These are phyloP conservation scores for Phalaenopsis hybrid DNA, from an alignment of 116 monocot genomes.

Conservation along the genomic window DNA sequence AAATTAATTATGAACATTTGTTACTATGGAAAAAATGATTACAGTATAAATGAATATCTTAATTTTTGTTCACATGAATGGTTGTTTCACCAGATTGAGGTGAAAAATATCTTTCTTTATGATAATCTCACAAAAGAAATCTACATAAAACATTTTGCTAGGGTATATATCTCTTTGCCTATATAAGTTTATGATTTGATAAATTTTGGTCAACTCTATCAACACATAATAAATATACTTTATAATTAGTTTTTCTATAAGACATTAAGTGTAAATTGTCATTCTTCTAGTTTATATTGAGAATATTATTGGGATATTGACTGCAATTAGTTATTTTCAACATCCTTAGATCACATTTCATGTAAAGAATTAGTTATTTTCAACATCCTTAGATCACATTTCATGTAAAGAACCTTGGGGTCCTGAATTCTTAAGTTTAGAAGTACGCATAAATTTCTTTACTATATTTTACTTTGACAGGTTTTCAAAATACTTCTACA, in stretches of 20 bases:
- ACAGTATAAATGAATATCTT: not conserved
- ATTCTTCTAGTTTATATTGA: not conserved
- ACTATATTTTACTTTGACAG: constrained; percentile 1
- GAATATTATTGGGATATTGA: not conserved
- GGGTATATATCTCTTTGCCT: not conserved
- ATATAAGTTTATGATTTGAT: not conserved
- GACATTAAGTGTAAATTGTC: not conserved
- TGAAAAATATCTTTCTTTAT: not conserved
- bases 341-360: not conserved
- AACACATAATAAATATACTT: not conserved
- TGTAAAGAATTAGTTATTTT: not conserved
- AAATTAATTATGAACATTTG: not conserved
- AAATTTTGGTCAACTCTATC: not conserved
- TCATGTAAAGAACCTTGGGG: constrained; percentile 14
- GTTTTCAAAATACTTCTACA: not conserved
- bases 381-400: not conserved
- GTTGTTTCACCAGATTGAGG: not conserved
- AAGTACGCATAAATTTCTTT: not conserved
- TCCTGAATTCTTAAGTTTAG: not conserved
- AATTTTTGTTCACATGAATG: not conserved
- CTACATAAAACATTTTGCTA: not conserved
- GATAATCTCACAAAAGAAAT: not conserved
- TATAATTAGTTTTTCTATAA: not conserved
- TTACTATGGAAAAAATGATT: not conserved
- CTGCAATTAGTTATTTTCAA: not conserved